Conservation (phyloP, 2,329 filamentous ascomycete genomes). For the Pezicula neosporulosa region DNA sequence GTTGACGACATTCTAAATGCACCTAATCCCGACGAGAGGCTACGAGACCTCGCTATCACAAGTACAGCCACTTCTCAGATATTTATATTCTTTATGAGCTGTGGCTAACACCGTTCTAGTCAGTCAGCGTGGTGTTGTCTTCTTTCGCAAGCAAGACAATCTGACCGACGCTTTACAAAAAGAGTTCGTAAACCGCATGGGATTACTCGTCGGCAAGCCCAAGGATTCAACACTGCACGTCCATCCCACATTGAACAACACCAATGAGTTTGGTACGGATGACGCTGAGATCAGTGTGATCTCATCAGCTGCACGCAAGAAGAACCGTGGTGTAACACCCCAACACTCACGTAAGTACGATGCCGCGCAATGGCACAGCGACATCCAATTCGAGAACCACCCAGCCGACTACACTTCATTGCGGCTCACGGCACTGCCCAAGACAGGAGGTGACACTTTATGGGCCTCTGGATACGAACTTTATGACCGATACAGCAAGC, state of each 20-base stretch:
- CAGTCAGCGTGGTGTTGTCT: conserved; percentile 44
- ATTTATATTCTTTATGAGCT: not conserved
- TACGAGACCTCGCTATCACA: conserved; percentile 51
- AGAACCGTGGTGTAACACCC: conserved; percentile 37
- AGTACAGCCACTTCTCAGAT: conserved; percentile 34
- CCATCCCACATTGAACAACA: conserved; percentile 49
- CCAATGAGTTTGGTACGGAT: conserved; percentile 43
- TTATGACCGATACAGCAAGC: conserved; percentile 47
- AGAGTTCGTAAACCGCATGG: conserved; percentile 50
- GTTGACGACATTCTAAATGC: conserved; percentile 60
- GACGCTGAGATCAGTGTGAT: conserved; percentile 53
- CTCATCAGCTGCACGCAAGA: conserved; percentile 52
- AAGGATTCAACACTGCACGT: conserved; percentile 48
- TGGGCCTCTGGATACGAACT: conserved; percentile 47
- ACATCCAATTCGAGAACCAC: conserved; percentile 42
- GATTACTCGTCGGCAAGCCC: conserved; percentile 57
- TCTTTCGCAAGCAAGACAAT: conserved; percentile 46
- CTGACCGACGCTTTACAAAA: conserved; percentile 40
- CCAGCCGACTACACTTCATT: conserved; percentile 50
- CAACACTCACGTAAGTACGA: conserved; percentile 25
- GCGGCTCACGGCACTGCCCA: conserved; percentile 52
- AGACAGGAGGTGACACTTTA: conserved; percentile 47
- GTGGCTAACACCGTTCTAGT: conserved; percentile 32
- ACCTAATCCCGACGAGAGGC: conserved; percentile 57
- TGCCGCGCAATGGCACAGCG: conserved; percentile 43